phyloP scores from a whole-genome alignment of 495 filamentous ascomycete species.

The Penicillium dipodomyicola region DNA sequence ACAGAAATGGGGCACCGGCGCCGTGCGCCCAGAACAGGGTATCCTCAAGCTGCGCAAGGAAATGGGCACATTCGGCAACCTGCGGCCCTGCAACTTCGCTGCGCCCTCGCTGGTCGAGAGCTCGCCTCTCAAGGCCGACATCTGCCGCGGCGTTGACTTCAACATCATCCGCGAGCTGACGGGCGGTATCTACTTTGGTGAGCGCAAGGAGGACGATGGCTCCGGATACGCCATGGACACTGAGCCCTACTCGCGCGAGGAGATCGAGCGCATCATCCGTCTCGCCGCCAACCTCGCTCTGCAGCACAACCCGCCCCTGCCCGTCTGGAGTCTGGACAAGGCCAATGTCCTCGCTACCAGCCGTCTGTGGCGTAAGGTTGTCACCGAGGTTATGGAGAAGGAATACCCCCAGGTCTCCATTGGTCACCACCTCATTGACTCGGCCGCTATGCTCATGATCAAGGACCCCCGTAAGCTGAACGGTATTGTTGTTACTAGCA shows the following conservation, averaged over 20 bases:
- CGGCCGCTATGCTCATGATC: constrained; percentile 94
- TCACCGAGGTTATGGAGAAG: constrained; percentile 69
- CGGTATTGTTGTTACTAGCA: constrained; percentile 89
- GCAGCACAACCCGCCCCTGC: constrained; percentile 71
- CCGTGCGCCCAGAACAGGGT: constrained; percentile 91
- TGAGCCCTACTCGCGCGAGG: constrained; percentile 80
- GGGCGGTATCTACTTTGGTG: constrained; percentile 95
- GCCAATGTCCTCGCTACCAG: constrained; percentile 93
- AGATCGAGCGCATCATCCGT: constrained; percentile 87
- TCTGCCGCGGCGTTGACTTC: constrained; percentile 89
- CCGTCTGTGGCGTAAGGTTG: constrained; percentile 85
- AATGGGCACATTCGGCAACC: constrained; percentile 92
- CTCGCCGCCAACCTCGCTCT: constrained; percentile 81
- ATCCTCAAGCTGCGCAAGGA: constrained; percentile 91
- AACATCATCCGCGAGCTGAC: constrained; percentile 94
- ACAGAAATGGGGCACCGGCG: constrained; percentile 89
- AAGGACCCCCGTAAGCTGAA: constrained; percentile 91
- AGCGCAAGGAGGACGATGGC: constrained; percentile 77
- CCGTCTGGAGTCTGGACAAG: constrained; percentile 92
- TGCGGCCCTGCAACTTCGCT: constrained; percentile 96
- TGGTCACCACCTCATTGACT: constrained; percentile 91
- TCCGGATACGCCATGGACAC: constrained; percentile 80
- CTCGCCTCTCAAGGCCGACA: constrained; percentile 83
- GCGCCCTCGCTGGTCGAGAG: constrained; percentile 80
- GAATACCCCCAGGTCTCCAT: constrained; percentile 88